Conservation (phyloP, 139 green algal genomes). For the Deuterostichococcus epilithicus region DNA sequence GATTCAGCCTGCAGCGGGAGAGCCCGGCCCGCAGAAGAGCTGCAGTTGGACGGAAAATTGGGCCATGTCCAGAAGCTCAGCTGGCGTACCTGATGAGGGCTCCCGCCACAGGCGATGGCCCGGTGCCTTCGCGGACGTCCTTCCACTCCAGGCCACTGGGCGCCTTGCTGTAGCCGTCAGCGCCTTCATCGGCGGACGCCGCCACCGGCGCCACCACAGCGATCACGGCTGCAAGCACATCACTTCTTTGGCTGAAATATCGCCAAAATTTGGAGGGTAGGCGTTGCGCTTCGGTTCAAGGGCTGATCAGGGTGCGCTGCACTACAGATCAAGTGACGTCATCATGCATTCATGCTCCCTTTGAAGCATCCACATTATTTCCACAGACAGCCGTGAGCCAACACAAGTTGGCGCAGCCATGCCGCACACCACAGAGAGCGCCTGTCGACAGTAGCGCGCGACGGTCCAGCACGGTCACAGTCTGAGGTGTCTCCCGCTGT, state of each 20-base stretch:
- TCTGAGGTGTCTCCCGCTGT: background rate
- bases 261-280: too few species aligned
- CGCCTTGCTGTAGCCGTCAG: slow-evolving; percentile 4
- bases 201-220: too few species aligned
- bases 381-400: too few species aligned
- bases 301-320: too few species aligned
- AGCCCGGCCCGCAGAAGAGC: background rate
- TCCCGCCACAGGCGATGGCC: slow-evolving; percentile 20
- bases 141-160: slow-evolving; percentile 50
- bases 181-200: background rate
- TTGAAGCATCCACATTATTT: too few species aligned
- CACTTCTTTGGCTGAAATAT: too few species aligned
- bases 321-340: too few species aligned
- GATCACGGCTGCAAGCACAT: background rate
- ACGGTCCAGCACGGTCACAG: background rate
- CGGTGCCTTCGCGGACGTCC: slow-evolving; percentile 55
- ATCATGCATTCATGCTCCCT: too few species aligned
- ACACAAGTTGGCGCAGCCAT: too few species aligned
- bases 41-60: too few species aligned
- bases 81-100: slow-evolving; percentile 18
- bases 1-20: background rate
- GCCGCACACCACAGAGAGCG: background rate
- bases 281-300: too few species aligned
- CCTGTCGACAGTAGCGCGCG: background rate
- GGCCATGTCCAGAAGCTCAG: too few species aligned